Conservation (phyloP, 139 green algal species). For the Volvox reticuliferus region DNA sequence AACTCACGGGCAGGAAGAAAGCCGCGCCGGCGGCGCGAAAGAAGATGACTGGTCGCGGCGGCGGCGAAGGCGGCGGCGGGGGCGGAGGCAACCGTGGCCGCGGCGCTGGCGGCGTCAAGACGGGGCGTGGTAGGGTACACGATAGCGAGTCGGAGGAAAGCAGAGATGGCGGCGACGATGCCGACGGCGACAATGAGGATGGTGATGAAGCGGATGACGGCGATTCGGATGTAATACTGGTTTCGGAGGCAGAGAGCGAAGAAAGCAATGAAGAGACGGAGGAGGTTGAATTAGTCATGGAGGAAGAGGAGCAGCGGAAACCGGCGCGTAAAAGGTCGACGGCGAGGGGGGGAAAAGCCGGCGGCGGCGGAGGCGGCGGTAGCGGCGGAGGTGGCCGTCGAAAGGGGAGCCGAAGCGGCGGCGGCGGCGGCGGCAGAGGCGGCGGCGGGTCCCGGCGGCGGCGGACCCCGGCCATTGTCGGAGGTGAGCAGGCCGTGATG, state of each 20-base stretch:
- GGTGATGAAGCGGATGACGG: not conserved
- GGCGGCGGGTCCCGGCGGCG: not conserved
- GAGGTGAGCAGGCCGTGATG: not conserved
- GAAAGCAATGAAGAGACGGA: not conserved
- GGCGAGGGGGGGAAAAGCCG: not conserved
- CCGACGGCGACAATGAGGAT: too few species aligned
- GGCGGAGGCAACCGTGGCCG: not conserved
- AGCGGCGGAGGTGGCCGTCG: conserved; percentile 4
- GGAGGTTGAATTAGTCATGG: not conserved
- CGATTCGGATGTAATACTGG: conserved; percentile 18
- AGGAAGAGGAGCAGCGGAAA: not conserved
- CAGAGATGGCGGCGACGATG: not conserved
- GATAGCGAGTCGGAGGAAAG: not conserved
- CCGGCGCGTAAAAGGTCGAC: not conserved
- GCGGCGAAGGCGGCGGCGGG: not conserved
- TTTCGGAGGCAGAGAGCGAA: not conserved
- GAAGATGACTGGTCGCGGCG: not conserved
- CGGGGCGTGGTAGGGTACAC: too few species aligned
- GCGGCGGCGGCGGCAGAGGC: not conserved
- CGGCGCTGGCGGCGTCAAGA: not conserved
- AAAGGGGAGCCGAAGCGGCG: not conserved
- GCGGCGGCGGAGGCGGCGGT: conserved; percentile 7
- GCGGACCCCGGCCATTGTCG: not conserved
- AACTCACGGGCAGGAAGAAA: not conserved
- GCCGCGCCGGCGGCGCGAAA: not conserved